phyloP scores from a whole-genome alignment of 140 eudicot genomes.

The Ambrosia hybrid region DNA sequence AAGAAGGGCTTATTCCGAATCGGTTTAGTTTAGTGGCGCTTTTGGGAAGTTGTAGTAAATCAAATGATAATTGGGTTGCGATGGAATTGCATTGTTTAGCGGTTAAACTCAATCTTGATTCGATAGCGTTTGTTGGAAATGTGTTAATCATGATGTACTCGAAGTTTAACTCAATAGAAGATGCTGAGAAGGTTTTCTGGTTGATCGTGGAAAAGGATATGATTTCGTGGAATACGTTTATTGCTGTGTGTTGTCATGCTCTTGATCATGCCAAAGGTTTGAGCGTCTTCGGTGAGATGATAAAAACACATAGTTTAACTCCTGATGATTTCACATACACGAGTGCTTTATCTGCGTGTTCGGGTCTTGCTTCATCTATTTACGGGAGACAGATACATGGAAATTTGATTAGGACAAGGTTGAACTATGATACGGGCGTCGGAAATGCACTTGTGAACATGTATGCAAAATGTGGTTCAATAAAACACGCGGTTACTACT shows the following conservation, averaged over 20 bases:
- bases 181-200: slow-evolving; percentile 11
- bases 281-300: slow-evolving; percentile 46
- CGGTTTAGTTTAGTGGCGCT: slow-evolving; percentile 55
- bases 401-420: slow-evolving; percentile 46
- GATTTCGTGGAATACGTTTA: too few relatives aligned
- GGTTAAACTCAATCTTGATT: slow-evolving; percentile 60
- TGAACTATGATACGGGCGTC: slow-evolving; percentile 48
- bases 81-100: slow-evolving; percentile 58
- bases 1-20: slow-evolving; percentile 42
- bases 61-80: slow-evolving; percentile 40
- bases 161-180: slow-evolving; percentile 40
- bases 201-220: too few relatives aligned
- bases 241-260: too few relatives aligned
- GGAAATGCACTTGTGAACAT: slow-evolving; percentile 71
- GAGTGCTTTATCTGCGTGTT: slow-evolving; percentile 43
- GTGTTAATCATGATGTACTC: slow-evolving; percentile 63
- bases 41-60: slow-evolving; percentile 39
- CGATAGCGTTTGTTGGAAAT: slow-evolving; percentile 60
- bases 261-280: too few relatives aligned
- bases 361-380: slow-evolving; percentile 54
- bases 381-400: slow-evolving; percentile 71
- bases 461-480: slow-evolving; percentile 81
- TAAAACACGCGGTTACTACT: slow-evolving; percentile 37
- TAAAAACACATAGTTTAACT: slow-evolving; percentile 18
- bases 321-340: slow-evolving; percentile 73